Conservation (phyloP, 352 stramenopile species). For the Ochromonadaceae sp. region DNA sequence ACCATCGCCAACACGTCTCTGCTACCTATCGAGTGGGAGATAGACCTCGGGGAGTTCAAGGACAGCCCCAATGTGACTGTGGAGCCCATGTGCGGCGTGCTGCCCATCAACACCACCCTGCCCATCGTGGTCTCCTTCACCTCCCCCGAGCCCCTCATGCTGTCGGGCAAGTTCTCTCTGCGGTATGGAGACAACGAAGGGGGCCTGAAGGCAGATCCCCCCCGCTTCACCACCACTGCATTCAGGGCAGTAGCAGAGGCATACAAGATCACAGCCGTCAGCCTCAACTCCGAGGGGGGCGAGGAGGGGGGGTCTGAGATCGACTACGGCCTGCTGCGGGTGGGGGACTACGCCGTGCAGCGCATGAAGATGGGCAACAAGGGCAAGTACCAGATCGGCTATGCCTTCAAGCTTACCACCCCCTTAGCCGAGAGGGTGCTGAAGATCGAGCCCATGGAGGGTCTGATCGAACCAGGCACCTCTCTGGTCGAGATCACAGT, state of each 20-base stretch:
- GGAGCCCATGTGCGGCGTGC: constrained; percentile 43
- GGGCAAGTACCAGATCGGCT: constrained; percentile 83
- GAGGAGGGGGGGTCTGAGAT: constrained; percentile 30
- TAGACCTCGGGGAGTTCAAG: constrained; percentile 40
- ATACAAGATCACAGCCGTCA: constrained; percentile 66
- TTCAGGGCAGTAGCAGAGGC: constrained; percentile 54
- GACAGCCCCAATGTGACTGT: constrained; percentile 29
- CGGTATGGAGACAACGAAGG: constrained; percentile 13
- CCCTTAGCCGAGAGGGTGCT: constrained; percentile 47
- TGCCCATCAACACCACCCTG: constrained; percentile 40
- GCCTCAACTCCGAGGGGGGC: constrained; percentile 55
- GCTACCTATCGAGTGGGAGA: constrained; percentile 60
- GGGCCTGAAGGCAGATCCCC: neutral
- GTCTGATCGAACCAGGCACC: constrained; percentile 52
- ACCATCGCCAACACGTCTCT: constrained; percentile 57
- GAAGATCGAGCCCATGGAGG: constrained; percentile 51
- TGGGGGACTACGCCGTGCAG: constrained; percentile 58
- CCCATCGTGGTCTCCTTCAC: neutral
- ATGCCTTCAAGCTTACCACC: constrained; percentile 45
- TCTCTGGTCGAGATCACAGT: constrained; percentile 45
- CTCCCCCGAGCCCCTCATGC: neutral
- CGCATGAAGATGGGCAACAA: constrained; percentile 66
- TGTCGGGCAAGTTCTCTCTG: constrained; percentile 1
- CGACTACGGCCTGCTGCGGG: constrained; percentile 75
- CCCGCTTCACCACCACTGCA: constrained; percentile 5